Base-by-base conservation (phyloP, 768 basidiomycete species). In the Trametes maxima region DNA sequence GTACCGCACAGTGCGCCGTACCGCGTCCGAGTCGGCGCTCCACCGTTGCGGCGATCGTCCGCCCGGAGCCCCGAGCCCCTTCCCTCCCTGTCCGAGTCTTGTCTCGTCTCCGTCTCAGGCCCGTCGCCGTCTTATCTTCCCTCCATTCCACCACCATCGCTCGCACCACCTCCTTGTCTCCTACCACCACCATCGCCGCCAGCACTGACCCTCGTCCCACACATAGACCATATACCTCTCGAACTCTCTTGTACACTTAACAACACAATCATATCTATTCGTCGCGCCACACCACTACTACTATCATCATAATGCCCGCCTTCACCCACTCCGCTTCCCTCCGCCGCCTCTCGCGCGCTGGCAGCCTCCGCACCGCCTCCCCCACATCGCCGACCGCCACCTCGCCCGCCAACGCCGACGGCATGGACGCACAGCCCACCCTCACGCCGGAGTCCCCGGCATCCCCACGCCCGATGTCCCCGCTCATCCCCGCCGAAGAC, bases 251-350 rank as follows among this genome's bases (percentile, higher is more conserved):
- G 33, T 45, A 55, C 17, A 16, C 14, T 21, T 17, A 36, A n/a
- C 6, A 22, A 53, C 19, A 33, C 28, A 21, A 53, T 37, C 17
- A 12, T 10, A 17, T 35, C 25, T 8, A 46, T 40, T 25, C 17
- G 25, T 53, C 21, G 21, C 14, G 45, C 10, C 43, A 11, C 42
- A 43, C 24, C 35, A 40, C 39, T n/a, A 46, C 35, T 49, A 47
- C 48, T 36, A 52, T 33, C 53, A 12, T 12, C 39, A 60, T 62
- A 46, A 63, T 63, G 62, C 65, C 62, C 39, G 61, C 62, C 17
- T 57, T 60, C 58, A 57, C 45, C n/a, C 21, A 54, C 21, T 40
- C 61, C 57, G 22, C 57, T 47, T 40, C 57, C 22, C 53, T 62
- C 53, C 60, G 49, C 49, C 61, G 61, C 54, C 48, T 57, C 53